Evolutionary conservation across 176 grass and related monocot species (phyloP), one percentile per base, ranked within the genome.

Genomic region (Thalia dealbata): DNA sequence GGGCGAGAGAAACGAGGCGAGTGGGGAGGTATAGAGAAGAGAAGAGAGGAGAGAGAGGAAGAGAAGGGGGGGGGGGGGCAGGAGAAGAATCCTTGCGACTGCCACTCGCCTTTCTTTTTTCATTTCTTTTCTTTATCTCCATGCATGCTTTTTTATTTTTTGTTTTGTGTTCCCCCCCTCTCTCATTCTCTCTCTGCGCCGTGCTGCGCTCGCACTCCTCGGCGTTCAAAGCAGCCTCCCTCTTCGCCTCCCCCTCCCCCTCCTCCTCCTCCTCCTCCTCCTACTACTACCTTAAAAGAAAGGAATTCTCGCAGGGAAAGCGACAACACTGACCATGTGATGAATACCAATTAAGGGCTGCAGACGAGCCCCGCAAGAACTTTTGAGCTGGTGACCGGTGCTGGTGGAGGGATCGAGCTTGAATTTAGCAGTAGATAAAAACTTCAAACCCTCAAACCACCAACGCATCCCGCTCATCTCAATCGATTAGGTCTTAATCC

Each of bases 21-120:
- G 10, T 28, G 61, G 12, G 21, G 58, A 24, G 32, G 32, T 38
- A 38, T 1, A 11, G 50, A 38, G 25, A 28, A 73, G 71, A 58
- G 50, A 25, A 14, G 45, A 8, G 45, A 8, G 23, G 12, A 0
- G 64, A n/a, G n/a, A n/a, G n/a, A n/a, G n/a, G n/a, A n/a, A n/a
- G n/a, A 38, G 25, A 28, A 73, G 71, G 56, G 50, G 61, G 12
- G 45, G 45, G 45, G 45, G 23, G 12, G 0, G 64, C 13, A 18
- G 69, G 69, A 51, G 71, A 73, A 58, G 46, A 58, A 73, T 58
- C 51, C 71, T 73, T 26, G 68, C 68, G n/a, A 70, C 68, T 70
- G 42, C 68, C 61, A 28, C 61, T 63, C 61, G 25, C 61, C 61
- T n/a, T 67, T 70, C 45, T 48, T 32, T 70, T 50, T 70, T 69